phyloP scores from a whole-genome alignment of 176 grass and related monocot genomes.

The Cymbopogon citratus region DNA sequence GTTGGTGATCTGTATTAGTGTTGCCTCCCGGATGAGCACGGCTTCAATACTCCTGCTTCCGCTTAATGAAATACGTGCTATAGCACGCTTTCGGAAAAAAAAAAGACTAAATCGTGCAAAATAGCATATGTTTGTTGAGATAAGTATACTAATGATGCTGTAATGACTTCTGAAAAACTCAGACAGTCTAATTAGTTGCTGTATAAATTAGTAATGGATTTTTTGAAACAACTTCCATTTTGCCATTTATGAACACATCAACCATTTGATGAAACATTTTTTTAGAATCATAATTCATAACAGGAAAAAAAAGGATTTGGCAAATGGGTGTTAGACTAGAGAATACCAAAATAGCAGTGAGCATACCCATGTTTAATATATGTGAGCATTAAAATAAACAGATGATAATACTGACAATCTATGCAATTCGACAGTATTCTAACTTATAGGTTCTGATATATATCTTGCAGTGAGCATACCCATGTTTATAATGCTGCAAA shows the following conservation, averaged over 20 bases:
- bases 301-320: neutral
- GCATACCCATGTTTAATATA: neutral
- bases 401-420: neutral
- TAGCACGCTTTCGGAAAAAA: too few species aligned
- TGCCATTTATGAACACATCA: neutral
- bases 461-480: neutral
- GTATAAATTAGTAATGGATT: neutral
- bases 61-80: too few species aligned
- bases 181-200: neutral
- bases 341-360: neutral
- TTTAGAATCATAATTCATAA: neutral
- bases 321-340: neutral
- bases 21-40: too few species aligned
- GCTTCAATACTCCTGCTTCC: too few species aligned
- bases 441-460: neutral
- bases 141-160: neutral
- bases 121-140: neutral
- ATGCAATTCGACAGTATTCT: neutral
- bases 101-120: neutral
- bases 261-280: neutral
- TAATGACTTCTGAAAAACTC: neutral
- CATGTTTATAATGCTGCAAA: neutral
- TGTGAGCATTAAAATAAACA: neutral
- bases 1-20: too few species aligned
- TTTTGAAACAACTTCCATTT: neutral